Evolutionary conservation across 306 rosid genomes (phyloP), one percentile per base, ranked within the genome.

Genomic region (Corylus avellana): DNA sequence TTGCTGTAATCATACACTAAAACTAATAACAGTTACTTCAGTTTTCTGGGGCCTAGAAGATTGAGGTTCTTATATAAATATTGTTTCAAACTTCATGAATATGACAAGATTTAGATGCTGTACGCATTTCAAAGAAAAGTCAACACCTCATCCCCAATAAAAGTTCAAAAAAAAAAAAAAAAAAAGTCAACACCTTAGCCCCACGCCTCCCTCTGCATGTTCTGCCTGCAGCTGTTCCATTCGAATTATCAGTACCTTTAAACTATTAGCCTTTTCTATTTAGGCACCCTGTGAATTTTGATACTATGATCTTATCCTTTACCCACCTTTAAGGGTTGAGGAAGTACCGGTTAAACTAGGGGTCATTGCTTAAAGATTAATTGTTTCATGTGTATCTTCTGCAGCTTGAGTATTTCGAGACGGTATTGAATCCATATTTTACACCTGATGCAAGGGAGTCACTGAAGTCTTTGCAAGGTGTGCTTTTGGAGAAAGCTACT

Each of bases 381-480:
- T 79, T 71, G 53, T 70, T 74, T 72, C 55, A 18, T 59, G 67
- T 82, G 81, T 80, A 79, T 77, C 39, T 72, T 70, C 75, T 86
- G 91, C 96, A 96, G 99, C 99, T 96, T 82, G 99, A 96, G 80
- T 96, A 96, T 89, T 93, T 90, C 0, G 98, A 96, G 93, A 90
- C 91, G 37, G 89, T 96, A 84, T 90, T 96, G 83, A 93, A 90
- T 77, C 97, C 97, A 69, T 96, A 93, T 84, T 91, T 96, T 74
- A 93, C 99, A 61, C 75, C 93, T n/a, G 99, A 85, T 83, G 98
- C 98, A 80, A 91, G 96, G 78, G 96, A 91, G 85, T 93, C 99
- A 72, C 78, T 93, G 85, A 90, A 90, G 90, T 90, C 99, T 13
- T 88, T 96, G 79, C 98, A 96, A 87, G 97, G 98, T 66, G 78